Base-by-base conservation (phyloP, 352 stramenopile genomes). In the Phytopythium boreale region DNA sequence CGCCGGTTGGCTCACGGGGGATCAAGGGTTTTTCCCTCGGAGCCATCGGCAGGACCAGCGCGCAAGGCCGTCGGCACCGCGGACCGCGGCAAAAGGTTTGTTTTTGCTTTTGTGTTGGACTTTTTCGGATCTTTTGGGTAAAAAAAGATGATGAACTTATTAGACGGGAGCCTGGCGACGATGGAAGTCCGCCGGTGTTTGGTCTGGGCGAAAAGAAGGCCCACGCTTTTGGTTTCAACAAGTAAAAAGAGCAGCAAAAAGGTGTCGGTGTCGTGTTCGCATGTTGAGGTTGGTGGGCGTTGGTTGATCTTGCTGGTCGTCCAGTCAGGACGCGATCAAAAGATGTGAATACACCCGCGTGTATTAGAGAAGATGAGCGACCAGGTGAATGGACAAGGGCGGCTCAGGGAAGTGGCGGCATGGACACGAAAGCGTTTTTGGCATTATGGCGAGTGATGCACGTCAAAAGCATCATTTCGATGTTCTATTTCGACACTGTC, bases 91-190 rank as follows among this genome's bases (percentile, higher is more conserved):
- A 4, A 17, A 22, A 29, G 44, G 20, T 51, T 51, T 27, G 20
- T 51, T 51, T 51, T 51, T 51, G 20, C n/a, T 27, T n/a, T 51
- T 51, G 44, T 51, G 44, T 51, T 51, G 44, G 44, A 51, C n/a
- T 29, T 51, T 46, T 51, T 51, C 44, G 44, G 44, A 22, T 51
- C 44, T 51, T 51, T 51, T 51, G 44, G 20, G 39, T 39, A 29
- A 51, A 51, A 22, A 24, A 51, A 51, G 44, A 51, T 19, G 44
- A 51, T 51, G 44, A 29, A 51, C 44, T 51, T 51, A 51, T 51
- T 51, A 51, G 44, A 51, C 44, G 44, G n/a, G 44, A 51, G 44
- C 44, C 44, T 4, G 44, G 44, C 44, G 44, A 51, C 44, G 44
- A 51, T 29, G 20, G 44, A 51, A 51, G 44, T 51, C 43, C 44